Conservation (phyloP, 768 basidiomycete genomes). For the Chlorophyllum brunneum region DNA sequence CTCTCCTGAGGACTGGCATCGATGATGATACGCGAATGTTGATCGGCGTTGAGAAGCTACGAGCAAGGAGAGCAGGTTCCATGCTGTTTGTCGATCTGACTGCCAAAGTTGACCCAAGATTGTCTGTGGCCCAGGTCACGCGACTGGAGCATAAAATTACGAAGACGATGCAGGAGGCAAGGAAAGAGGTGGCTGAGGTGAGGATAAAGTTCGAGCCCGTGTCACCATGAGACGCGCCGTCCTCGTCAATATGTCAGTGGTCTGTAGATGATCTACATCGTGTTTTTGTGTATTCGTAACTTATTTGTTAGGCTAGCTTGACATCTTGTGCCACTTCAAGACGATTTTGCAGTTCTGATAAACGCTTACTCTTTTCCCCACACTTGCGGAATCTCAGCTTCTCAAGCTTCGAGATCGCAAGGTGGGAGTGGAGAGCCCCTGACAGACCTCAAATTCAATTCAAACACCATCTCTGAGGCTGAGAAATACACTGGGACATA, state of each 20-base stretch:
- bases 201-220: constrained; percentile 57
- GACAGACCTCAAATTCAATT: too few relatives aligned
- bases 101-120: constrained; percentile 57
- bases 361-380: background rate
- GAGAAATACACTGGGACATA: too few relatives aligned
- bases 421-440: too few relatives aligned
- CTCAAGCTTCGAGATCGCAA: too few relatives aligned
- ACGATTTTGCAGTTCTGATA: background rate
- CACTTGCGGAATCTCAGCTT: background rate
- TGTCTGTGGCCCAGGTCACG: constrained; percentile 57
- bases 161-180: constrained; percentile 46
- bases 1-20: constrained; percentile 36
- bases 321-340: background rate
- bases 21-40: constrained; percentile 25
- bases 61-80: constrained; percentile 77
- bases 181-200: constrained; percentile 72
- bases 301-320: background rate
- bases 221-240: constrained; percentile 8
- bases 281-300: background rate
- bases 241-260: background rate
- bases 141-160: constrained; percentile 61
- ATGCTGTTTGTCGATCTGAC: constrained; percentile 80
- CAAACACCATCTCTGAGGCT: too few relatives aligned
- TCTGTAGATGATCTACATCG: background rate
- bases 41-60: constrained; percentile 48